Percentiles rank a stretch among this genome's conserved stretches.
Conservation (phyloP, 2,329 filamentous ascomycete species). For the Ophiostoma triangulosporum region DNA sequence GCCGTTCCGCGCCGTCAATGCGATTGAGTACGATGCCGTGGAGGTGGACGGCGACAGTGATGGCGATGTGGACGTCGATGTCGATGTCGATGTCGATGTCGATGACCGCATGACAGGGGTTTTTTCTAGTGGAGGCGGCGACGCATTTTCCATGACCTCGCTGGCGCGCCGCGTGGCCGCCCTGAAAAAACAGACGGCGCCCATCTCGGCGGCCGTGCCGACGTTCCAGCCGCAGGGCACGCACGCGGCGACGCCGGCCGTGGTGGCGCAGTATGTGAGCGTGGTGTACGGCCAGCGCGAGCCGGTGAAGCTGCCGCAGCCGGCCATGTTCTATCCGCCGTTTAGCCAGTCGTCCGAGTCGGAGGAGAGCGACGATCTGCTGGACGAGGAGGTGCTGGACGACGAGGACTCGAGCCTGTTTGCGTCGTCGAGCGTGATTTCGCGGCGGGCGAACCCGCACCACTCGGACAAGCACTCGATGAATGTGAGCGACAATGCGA, state of each 20-base stretch:
- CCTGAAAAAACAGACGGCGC: slow-evolving; percentile 7
- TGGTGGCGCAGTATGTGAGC: slow-evolving; percentile 34
- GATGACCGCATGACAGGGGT: slow-evolving; percentile 10
- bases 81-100: neutral
- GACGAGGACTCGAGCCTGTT: slow-evolving; percentile 21
- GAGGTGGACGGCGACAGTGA: no score
- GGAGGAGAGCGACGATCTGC: slow-evolving; percentile 14
- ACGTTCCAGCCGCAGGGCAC: neutral
- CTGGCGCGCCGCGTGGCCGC: slow-evolving; percentile 29
- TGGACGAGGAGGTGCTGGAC: slow-evolving; percentile 22
- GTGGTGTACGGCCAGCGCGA: slow-evolving; percentile 29
- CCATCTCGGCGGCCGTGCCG: slow-evolving; percentile 5
- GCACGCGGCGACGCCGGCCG: neutral
- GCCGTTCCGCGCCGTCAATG: slow-evolving; percentile 11
- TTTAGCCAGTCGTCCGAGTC: slow-evolving; percentile 28
- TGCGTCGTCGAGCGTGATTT: slow-evolving; percentile 20
- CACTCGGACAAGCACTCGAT: slow-evolving; percentile 22
- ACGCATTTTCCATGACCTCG: slow-evolving; percentile 20
- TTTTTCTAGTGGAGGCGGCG: neutral
- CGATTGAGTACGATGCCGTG: neutral
- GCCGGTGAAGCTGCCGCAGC: slow-evolving; percentile 37
- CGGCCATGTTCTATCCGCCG: slow-evolving; percentile 36
- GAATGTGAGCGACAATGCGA: slow-evolving; percentile 11
- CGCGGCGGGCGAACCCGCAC: slow-evolving; percentile 22
- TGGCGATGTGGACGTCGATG: neutral